Evolutionary conservation across 1,284 basidiomycete genomes (phyloP).

Genomic region (Cryptococcus maquisensis): DNA sequence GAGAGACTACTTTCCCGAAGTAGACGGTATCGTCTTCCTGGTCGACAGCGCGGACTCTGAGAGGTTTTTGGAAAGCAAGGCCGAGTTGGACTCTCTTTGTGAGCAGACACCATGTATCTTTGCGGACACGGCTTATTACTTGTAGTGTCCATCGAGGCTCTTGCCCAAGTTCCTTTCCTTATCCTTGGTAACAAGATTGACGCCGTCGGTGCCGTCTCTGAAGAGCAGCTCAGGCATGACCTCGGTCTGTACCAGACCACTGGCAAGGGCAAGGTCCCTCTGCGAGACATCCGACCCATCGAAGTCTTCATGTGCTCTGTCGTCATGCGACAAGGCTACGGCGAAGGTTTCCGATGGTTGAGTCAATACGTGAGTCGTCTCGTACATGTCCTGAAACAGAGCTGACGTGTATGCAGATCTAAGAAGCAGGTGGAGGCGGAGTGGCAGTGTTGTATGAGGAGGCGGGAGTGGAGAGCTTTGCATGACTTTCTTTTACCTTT

Average conservation of each 20-base stretch:
- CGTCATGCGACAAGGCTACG: conserved; percentile 97
- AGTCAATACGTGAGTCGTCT: conserved; percentile 78
- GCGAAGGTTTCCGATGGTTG: conserved; percentile 98
- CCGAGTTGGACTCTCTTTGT: conserved; percentile 88
- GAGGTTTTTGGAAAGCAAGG: conserved; percentile 92
- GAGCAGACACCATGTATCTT: conserved; percentile 12
- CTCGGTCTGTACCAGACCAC: conserved; percentile 98
- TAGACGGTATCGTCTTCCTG: conserved; percentile 97
- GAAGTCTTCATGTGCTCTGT: conserved; percentile 99
- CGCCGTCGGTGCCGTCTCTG: conserved; percentile 92
- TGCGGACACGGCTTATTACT: neutral
- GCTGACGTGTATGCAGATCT: neutral
- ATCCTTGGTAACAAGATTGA: conserved; percentile 99
- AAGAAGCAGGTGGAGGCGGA: neutral
- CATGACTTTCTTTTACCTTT: neutral
- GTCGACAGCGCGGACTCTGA: conserved; percentile 97
- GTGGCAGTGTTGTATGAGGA: neutral
- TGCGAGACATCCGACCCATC: conserved; percentile 95
- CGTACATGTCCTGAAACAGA: neutral
- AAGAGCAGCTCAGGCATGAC: conserved; percentile 94
- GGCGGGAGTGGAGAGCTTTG: neutral
- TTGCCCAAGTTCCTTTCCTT: conserved; percentile 95
- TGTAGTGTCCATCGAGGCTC: conserved; percentile 72
- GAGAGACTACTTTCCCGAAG: conserved; percentile 99
- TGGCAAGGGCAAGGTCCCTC: conserved; percentile 97